Evolutionary conservation across 176 grass and related monocot genomes (phyloP), one percentile per base, ranked within the genome.

Genomic region (Cenchrus americanus): DNA sequence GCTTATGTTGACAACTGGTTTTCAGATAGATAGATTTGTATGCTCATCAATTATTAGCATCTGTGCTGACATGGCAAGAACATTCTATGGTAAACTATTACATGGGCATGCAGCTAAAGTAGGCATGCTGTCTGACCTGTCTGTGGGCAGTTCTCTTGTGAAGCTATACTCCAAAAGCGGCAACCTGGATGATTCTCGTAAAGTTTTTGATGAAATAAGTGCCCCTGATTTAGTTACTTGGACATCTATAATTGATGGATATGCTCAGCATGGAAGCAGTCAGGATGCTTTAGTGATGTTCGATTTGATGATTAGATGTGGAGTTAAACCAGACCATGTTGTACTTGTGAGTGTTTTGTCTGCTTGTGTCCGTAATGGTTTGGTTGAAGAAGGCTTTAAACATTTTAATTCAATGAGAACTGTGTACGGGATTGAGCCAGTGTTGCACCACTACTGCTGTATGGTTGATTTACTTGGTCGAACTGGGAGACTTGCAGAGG

Each of bases 161-260:
- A 91, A 89, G 74, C 12, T 89, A 32, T 93, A 96, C 57, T 92
- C 91, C 37, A 93, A 88, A 96, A 90, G 71, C 66, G 93, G 90
- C 70, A 90, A 85, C 52, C 53, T 96, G 70, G 26, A 82, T 75
- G 86, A 96, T 78, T 91, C 91, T 82, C 66, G 77, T 77, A 88
- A 85, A 93, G 68, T 93, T 86, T 96, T 96, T 79, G 88, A 91
- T 82, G 86, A 90, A 83, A 89, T 88, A 79, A 77, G 69, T 75
- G 26, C n/a, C 18, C 85, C 83, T 10, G 89, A 97, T 90, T 85
- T 97, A 87, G 84, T 94, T 77, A 89, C 89, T 44, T 97, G 91
- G 89, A 97, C 89, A 58, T 50, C 91, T 82, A 86, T 97, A 81
- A 83, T 92, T 80, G 91, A 93, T 85, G 94, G 91, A 83, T 97